These are phyloP conservation scores for Umbelopsis sp. DNA, from an alignment of 192 early-diverging fungal genomes.

Conservation along the genomic window DNA sequence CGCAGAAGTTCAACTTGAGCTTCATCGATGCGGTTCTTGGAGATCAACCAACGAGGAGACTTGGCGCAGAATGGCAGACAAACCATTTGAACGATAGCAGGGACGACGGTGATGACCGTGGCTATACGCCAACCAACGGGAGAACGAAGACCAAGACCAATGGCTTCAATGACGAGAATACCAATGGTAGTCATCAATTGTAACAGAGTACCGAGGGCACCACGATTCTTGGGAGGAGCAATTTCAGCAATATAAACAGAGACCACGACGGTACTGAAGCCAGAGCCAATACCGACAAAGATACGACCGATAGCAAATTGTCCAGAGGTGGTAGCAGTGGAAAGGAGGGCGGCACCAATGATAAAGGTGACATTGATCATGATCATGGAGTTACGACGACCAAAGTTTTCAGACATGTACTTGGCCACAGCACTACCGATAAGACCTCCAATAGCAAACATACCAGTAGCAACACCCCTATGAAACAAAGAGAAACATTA, in stretches of 20 bases:
- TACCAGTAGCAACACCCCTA: slow-evolving; percentile 62
- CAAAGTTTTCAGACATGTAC: slow-evolving; percentile 58
- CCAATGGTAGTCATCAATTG: slow-evolving; percentile 63
- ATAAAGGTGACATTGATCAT: slow-evolving; percentile 55
- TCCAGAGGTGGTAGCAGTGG: slow-evolving; percentile 34
- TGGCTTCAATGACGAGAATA: slow-evolving; percentile 53
- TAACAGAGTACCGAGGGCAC: slow-evolving; percentile 52
- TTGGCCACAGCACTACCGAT: slow-evolving; percentile 68
- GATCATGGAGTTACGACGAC: slow-evolving; percentile 64
- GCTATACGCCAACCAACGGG: slow-evolving; percentile 51
- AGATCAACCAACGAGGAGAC: slow-evolving; percentile 69
- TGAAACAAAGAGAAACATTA: slow-evolving; percentile 7
- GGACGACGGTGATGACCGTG: slow-evolving; percentile 47
- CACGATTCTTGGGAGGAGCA: slow-evolving; percentile 47
- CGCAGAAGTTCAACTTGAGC: slow-evolving; percentile 62
- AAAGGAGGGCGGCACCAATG: slow-evolving; percentile 46
- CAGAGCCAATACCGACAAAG: slow-evolving; percentile 59
- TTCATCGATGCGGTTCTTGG: slow-evolving; percentile 58
- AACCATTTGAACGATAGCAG: slow-evolving; percentile 60
- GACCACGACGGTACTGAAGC: slow-evolving; percentile 56
- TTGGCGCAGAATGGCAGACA: slow-evolving; percentile 66
- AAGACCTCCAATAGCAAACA: slow-evolving; percentile 68
- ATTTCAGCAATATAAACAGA: slow-evolving; percentile 62
- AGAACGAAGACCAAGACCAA: slow-evolving; percentile 46
- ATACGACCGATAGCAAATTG: slow-evolving; percentile 52